These are phyloP conservation scores for Lycium ferocissimum DNA, from an alignment of 257 asterid species.

Conservation along the genomic window DNA sequence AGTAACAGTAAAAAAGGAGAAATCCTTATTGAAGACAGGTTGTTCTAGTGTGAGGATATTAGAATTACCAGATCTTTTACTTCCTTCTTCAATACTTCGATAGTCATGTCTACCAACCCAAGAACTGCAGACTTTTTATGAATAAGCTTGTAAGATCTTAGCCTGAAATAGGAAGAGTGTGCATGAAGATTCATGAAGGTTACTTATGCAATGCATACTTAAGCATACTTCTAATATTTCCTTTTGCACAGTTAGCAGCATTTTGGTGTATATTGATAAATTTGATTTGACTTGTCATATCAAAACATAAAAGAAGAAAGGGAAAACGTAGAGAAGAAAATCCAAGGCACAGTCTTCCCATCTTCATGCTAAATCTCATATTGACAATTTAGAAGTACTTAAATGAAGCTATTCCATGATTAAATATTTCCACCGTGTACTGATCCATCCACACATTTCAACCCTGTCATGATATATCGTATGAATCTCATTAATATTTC, in stretches of 20 bases:
- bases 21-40: background rate
- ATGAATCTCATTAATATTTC: background rate
- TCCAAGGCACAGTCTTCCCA: background rate
- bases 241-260: background rate
- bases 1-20: background rate
- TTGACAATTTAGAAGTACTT: background rate
- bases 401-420: background rate
- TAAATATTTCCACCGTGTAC: background rate
- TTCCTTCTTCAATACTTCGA: background rate
- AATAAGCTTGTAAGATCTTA: constrained; percentile 11
- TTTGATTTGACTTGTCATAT: background rate
- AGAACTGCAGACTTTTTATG: background rate
- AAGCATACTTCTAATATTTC: background rate
- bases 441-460: background rate
- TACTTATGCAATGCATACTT: background rate
- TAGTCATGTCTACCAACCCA: background rate
- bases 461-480: background rate
- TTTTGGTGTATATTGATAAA: background rate
- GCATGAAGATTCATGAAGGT: constrained; percentile 6
- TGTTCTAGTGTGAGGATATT: constrained; percentile 4
- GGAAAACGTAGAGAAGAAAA: background rate
- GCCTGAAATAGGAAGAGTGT: background rate
- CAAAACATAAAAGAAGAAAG: background rate
- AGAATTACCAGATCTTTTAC: background rate
- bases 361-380: constrained; percentile 19